Percentiles rank a stretch among this genome's conserved stretches.
These are phyloP conservation scores for Escallonia rubra DNA, from an alignment of 129 eudicot genomes.

Conservation along the genomic window DNA sequence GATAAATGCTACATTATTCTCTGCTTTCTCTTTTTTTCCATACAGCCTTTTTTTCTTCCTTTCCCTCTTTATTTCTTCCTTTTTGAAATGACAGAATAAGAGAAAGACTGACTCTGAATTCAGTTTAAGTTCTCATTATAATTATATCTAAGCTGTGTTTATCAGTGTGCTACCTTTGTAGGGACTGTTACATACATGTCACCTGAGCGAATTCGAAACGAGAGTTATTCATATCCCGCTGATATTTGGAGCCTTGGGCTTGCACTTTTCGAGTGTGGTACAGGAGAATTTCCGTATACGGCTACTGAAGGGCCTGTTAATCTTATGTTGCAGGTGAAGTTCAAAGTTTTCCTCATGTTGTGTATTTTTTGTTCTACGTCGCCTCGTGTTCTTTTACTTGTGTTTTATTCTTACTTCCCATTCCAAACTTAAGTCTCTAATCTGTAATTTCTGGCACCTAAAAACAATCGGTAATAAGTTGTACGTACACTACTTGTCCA, in stretches of 20 bases:
- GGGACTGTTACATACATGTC: constrained; percentile 99
- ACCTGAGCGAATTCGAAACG: constrained; percentile 93
- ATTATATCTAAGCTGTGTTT: constrained; percentile 16
- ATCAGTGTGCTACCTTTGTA: constrained; percentile 98
- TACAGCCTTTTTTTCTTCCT: no score
- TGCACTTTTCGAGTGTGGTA: constrained; percentile 97
- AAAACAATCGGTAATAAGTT: no score
- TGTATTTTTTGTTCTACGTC: neutral
- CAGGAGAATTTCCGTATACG: constrained; percentile 95
- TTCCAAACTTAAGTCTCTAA: no score
- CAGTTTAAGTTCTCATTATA: neutral
- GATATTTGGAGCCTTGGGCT: constrained; percentile 99
- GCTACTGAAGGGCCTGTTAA: constrained; percentile 96
- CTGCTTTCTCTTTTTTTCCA: neutral
- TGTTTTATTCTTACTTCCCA: no score
- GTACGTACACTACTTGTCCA: no score
- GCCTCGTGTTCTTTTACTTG: no score
- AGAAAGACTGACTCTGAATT: no score
- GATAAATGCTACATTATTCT: neutral
- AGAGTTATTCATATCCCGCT: constrained; percentile 93
- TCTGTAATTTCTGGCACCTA: no score
- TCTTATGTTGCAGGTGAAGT: constrained; percentile 88
- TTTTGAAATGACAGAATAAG: no score
- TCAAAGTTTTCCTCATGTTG: neutral
- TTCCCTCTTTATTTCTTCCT: no score